These are phyloP conservation scores for Penicillium sp. DNA, from an alignment of 2,329 filamentous ascomycete species.

Conservation along the genomic window DNA sequence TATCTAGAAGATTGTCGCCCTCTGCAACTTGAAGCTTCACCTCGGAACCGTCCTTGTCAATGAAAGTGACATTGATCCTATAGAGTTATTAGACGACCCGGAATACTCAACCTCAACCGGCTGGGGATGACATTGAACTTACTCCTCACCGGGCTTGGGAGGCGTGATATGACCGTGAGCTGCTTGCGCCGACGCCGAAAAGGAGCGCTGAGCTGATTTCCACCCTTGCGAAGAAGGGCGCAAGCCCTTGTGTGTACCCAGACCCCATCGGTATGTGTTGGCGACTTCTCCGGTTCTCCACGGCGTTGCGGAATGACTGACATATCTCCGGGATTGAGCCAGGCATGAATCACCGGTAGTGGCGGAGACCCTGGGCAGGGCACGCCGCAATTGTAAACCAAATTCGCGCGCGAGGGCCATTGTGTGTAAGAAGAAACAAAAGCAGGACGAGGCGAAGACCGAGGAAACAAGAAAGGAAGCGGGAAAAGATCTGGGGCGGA, in stretches of 20 bases:
- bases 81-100: constrained; percentile 6
- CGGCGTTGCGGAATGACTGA: constrained; percentile 28
- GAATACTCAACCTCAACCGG: not conserved
- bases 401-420: constrained; percentile 43
- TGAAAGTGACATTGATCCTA: constrained; percentile 86
- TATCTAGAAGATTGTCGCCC: constrained; percentile 92
- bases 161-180: constrained; percentile 80
- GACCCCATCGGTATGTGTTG: constrained; percentile 15
- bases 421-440: constrained; percentile 26
- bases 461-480: not conserved
- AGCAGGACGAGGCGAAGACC: constrained; percentile 28
- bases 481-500: constrained; percentile 15
- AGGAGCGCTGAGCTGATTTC: constrained; percentile 52
- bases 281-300: constrained; percentile 23
- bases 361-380: constrained; percentile 61
- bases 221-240: constrained; percentile 26
- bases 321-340: constrained; percentile 34
- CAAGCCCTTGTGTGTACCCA: constrained; percentile 15
- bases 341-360: constrained; percentile 59
- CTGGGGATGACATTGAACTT: constrained; percentile 44
- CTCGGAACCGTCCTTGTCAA: constrained; percentile 83
- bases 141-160: constrained; percentile 93
- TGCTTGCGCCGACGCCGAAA: constrained; percentile 66
- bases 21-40: constrained; percentile 78
- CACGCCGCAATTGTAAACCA: constrained; percentile 42